A percentile compares a stretch with the other conserved stretches of the same genome.
phyloP scores from a whole-genome alignment of 2,329 filamentous ascomycete species.

The Trichoderma sp. region DNA sequence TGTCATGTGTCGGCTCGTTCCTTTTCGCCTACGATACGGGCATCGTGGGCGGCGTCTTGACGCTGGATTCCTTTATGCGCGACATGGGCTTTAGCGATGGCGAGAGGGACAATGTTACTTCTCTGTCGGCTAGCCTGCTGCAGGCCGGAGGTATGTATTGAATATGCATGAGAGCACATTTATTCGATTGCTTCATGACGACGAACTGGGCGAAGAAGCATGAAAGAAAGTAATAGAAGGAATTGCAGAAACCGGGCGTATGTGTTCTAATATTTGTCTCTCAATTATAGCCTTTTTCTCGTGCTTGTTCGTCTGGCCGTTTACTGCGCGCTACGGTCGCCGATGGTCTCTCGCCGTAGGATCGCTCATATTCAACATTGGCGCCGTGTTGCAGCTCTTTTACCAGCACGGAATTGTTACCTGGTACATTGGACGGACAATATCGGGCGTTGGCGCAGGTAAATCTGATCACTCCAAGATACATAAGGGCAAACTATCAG shows the following conservation, averaged over 20 bases:
- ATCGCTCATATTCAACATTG: constrained; percentile 50
- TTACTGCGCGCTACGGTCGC: constrained; percentile 48
- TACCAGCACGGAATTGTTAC: constrained; percentile 44
- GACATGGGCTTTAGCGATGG: constrained; percentile 43
- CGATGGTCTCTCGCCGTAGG: constrained; percentile 46
- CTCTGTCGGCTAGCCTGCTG: constrained; percentile 47
- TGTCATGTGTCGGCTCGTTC: constrained; percentile 47
- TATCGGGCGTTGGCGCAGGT: constrained; percentile 45
- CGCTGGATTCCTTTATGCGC: constrained; percentile 44
- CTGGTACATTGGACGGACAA: constrained; percentile 46
- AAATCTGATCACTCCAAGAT: constrained; percentile 26
- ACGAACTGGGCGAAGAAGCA: not conserved
- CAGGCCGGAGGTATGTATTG: constrained; percentile 45
- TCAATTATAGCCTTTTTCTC: constrained; percentile 45
- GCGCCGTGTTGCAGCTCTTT: constrained; percentile 46
- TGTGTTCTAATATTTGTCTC: not conserved
- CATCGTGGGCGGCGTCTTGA: constrained; percentile 48
- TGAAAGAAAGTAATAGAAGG: not conserved
- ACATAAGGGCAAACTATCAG: not conserved
- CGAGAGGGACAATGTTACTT: constrained; percentile 41
- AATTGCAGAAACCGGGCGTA: not conserved
- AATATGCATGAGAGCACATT: not conserved
- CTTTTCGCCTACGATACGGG: constrained; percentile 50
- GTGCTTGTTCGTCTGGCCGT: constrained; percentile 50
- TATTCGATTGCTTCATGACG: not conserved